Evolutionary conservation across 2,329 filamentous ascomycete genomes (phyloP).

Genomic region (Lachnellula suecica): DNA sequence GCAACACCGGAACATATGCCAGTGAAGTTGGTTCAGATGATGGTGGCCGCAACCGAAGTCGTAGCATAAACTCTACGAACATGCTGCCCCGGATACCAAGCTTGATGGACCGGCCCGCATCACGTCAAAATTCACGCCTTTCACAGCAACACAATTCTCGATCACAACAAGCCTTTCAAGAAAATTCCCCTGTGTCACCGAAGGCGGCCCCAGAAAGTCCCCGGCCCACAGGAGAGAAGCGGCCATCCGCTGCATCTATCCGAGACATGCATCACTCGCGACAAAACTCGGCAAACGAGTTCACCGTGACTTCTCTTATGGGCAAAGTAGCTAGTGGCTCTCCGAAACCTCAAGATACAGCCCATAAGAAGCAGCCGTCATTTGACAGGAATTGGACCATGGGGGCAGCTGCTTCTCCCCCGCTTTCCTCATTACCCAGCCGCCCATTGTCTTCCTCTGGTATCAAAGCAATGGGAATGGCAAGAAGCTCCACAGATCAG

Average conservation of each 20-base stretch:
- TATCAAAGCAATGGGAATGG: constrained; percentile 23
- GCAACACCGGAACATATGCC: constrained; percentile 56
- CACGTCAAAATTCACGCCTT: constrained; percentile 25
- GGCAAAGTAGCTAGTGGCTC: constrained; percentile 37
- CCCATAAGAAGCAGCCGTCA: constrained; percentile 65
- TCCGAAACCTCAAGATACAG: constrained; percentile 21
- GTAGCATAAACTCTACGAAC: constrained; percentile 26
- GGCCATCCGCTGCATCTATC: constrained; percentile 78
- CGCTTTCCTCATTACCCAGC: constrained; percentile 19
- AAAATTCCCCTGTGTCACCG: constrained; percentile 42
- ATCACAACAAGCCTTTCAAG: constrained; percentile 38
- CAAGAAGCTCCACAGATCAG: constrained; percentile 32
- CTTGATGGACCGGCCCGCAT: constrained; percentile 27
- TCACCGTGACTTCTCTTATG: constrained; percentile 40
- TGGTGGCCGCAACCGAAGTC: constrained; percentile 45
- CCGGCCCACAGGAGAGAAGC: constrained; percentile 44
- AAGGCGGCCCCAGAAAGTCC: constrained; percentile 34
- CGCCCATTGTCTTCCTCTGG: constrained; percentile 29
- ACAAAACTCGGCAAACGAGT: constrained; percentile 63
- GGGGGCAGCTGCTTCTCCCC: constrained; percentile 38
- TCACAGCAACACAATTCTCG: constrained; percentile 29
- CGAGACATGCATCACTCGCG: constrained; percentile 81
- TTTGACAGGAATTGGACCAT: constrained; percentile 72
- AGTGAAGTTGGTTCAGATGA: constrained; percentile 60
- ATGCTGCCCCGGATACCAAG: constrained; percentile 30